Conservation (phyloP, 2,329 filamentous ascomycete genomes). For the Colletotrichum echinochloae region DNA sequence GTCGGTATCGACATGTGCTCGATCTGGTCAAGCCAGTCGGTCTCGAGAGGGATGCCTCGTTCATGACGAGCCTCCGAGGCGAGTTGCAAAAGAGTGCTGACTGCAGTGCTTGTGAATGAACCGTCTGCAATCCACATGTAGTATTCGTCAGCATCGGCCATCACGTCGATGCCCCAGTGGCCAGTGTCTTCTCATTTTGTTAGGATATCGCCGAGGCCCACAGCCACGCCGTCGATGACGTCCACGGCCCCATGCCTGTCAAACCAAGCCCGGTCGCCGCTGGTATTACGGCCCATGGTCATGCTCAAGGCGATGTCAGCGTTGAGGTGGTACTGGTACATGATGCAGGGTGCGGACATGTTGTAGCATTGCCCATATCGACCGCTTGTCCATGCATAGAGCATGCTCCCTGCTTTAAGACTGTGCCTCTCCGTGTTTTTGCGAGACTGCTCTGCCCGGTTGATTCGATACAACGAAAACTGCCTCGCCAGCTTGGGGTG, state of each 20-base stretch:
- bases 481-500: slow-evolving; percentile 45
- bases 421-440: slow-evolving; percentile 68
- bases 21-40: slow-evolving; percentile 23
- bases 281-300: slow-evolving; percentile 45
- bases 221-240: neutral
- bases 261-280: slow-evolving; percentile 43
- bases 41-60: slow-evolving; percentile 12
- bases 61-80: slow-evolving; percentile 3
- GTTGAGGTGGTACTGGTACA: slow-evolving; percentile 79
- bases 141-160: slow-evolving; percentile 42
- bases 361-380: slow-evolving; percentile 74
- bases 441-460: slow-evolving; percentile 61
- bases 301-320: slow-evolving; percentile 71
- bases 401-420: slow-evolving; percentile 62
- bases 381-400: slow-evolving; percentile 76
- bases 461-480: slow-evolving; percentile 46
- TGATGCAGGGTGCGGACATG: slow-evolving; percentile 70
- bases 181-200: slow-evolving; percentile 36
- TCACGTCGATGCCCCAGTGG: slow-evolving; percentile 41
- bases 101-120: slow-evolving; percentile 13
- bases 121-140: slow-evolving; percentile 32
- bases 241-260: slow-evolving; percentile 16
- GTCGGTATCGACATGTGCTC: slow-evolving; percentile 40
- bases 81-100: slow-evolving; percentile 1
- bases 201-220: slow-evolving; percentile 31